These are phyloP conservation scores for Vanderwaltozyma yarrowii DNA, from an alignment of 805 yeast species.

Conservation along the genomic window DNA sequence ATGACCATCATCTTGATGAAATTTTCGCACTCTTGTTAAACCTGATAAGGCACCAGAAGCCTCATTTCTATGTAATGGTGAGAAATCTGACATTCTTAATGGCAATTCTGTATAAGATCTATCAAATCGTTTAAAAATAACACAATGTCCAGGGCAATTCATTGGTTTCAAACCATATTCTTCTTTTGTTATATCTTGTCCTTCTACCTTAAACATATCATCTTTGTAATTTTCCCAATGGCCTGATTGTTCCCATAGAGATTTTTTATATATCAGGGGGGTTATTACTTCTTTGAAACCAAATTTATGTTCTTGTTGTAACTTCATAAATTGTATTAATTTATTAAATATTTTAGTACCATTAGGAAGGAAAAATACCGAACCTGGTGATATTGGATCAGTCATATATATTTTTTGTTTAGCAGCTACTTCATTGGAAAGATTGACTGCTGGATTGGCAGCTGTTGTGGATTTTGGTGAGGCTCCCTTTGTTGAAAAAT, in stretches of 20 bases:
- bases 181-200: conserved; percentile 34
- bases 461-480: background rate
- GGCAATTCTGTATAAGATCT: conserved; percentile 96
- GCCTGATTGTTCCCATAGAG: conserved; percentile 84
- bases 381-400: conserved; percentile 81
- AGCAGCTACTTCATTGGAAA: conserved; percentile 29
- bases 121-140: conserved; percentile 84
- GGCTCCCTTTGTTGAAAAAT: no score
- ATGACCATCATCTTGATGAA: conserved; percentile 99
- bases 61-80: conserved; percentile 95
- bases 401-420: conserved; percentile 70
- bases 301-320: conserved; percentile 56
- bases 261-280: conserved; percentile 75
- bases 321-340: conserved; percentile 70
- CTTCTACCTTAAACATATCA: conserved; percentile 85
- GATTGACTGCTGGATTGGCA: background rate
- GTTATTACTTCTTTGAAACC: conserved; percentile 91
- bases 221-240: conserved; percentile 94
- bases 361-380: conserved; percentile 83
- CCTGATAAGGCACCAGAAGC: conserved; percentile 91
- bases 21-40: conserved; percentile 93
- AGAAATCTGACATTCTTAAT: conserved; percentile 97
- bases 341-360: conserved; percentile 83
- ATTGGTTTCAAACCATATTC: conserved; percentile 84
- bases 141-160: conserved; percentile 90